A percentile compares a stretch with the other conserved stretches of the same genome.
phyloP scores from a whole-genome alignment of 106 monocot species.

The Xerophyta viscosa region DNA sequence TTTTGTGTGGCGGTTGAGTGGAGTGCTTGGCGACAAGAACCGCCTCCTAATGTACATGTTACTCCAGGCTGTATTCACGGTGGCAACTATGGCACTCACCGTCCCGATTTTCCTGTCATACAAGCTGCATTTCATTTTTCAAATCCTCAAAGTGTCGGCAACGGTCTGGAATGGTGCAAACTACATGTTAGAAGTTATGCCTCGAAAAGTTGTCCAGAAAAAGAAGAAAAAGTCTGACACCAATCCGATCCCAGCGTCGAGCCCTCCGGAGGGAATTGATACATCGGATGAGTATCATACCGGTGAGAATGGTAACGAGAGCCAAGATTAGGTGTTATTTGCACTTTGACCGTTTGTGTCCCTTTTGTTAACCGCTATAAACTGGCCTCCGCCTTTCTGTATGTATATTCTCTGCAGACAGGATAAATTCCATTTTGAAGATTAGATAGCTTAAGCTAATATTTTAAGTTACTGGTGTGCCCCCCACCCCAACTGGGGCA shows the following conservation, averaged over 20 bases:
- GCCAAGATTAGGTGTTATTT: too few species aligned
- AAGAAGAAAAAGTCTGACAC: constrained; percentile 85
- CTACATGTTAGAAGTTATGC: constrained; percentile 91
- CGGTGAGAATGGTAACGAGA: too few species aligned
- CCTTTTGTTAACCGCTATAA: too few species aligned
- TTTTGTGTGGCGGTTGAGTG: constrained; percentile 81
- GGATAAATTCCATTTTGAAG: too few species aligned
- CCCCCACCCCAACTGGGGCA: too few species aligned
- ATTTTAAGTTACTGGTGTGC: too few species aligned
- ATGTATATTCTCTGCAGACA: too few species aligned
- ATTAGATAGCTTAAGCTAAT: too few species aligned
- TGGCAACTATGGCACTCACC: constrained; percentile 78
- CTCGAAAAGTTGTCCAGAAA: constrained; percentile 70
- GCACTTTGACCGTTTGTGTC: too few species aligned
- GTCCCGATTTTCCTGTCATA: constrained; percentile 92
- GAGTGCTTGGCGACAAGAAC: constrained; percentile 79
- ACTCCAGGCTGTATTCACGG: constrained; percentile 77
- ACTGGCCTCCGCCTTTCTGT: too few species aligned
- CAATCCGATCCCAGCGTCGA: constrained; percentile 21
- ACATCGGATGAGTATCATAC: too few species aligned
- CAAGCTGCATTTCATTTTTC: constrained; percentile 69
- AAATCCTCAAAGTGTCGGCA: constrained; percentile 79
- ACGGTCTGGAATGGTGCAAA: constrained; percentile 86
- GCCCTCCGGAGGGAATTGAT: background rate
- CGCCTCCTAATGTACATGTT: constrained; percentile 83